A percentile compares a stretch with the other conserved stretches of the same genome.
Evolutionary conservation across 495 filamentous ascomycete species (phyloP).

Genomic region (Penicillium flavigenum): DNA sequence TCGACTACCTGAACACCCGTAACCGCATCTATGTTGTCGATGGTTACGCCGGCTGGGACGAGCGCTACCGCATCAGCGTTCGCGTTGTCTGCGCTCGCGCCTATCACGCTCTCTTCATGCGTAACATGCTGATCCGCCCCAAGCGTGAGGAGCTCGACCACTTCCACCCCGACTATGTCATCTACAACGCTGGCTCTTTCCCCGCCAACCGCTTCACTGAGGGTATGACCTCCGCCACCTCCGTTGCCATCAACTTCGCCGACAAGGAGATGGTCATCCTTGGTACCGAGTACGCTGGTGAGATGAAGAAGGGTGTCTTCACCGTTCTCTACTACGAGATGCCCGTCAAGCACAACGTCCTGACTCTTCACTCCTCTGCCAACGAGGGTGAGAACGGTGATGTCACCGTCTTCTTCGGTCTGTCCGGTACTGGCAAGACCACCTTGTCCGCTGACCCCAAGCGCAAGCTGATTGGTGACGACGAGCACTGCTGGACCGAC

Average conservation of each 20-base stretch:
- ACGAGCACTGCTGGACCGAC: constrained; percentile 99
- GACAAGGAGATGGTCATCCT: constrained; percentile 98
- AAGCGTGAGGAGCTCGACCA: constrained; percentile 82
- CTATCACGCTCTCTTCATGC: constrained; percentile 99
- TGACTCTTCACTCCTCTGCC: constrained; percentile 93
- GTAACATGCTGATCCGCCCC: constrained; percentile 99
- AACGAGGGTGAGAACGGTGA: constrained; percentile 87
- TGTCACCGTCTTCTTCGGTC: constrained; percentile 98
- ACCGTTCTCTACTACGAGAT: constrained; percentile 99
- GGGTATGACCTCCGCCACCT: constrained; percentile 95
- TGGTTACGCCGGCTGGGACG: constrained; percentile 96
- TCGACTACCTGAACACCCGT: constrained; percentile 98
- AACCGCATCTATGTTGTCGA: constrained; percentile 99
- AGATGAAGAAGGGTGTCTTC: constrained; percentile 99
- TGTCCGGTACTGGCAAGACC: constrained; percentile 98
- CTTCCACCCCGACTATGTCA: constrained; percentile 99
- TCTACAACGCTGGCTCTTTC: constrained; percentile 99
- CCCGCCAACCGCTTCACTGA: constrained; percentile 97
- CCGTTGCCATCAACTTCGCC: constrained; percentile 83
- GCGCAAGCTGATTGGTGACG: constrained; percentile 93
- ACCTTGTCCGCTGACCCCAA: constrained; percentile 96
- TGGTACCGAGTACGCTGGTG: constrained; percentile 97
- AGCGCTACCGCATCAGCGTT: constrained; percentile 96
- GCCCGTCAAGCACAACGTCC: constrained; percentile 98
- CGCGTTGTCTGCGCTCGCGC: constrained; percentile 97